Evolutionary conservation across 495 filamentous ascomycete genomes (phyloP).

Genomic region (Daldinia grandis): DNA sequence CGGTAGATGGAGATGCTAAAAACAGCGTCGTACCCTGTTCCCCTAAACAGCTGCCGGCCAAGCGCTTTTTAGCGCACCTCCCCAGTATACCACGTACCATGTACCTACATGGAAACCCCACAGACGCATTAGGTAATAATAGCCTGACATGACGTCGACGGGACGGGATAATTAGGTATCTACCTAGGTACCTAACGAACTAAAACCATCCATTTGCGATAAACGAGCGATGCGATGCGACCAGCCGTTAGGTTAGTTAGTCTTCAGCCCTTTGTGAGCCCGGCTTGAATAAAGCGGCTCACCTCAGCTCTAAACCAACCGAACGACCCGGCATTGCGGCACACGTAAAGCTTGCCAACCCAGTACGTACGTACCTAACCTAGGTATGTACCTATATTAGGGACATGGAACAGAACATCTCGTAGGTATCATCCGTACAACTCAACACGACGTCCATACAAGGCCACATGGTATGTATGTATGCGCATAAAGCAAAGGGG

Average conservation of each 20-base stretch:
- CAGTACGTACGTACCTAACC: too few species aligned
- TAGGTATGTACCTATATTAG: neutral
- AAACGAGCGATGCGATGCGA: neutral
- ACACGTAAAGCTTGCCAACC: neutral
- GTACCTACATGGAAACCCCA: neutral
- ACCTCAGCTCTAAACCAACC: constrained; percentile 16
- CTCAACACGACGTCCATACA: neutral
- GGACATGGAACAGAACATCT: neutral
- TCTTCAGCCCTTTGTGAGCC: neutral
- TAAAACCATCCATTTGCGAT: neutral
- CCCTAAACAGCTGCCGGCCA: neutral
- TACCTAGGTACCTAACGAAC: neutral
- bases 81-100: neutral
- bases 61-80: constrained; percentile 3
- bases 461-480: neutral
- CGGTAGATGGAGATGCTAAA: constrained; percentile 20
- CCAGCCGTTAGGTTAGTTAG: neutral
- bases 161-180: neutral
- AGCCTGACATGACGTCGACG: constrained; percentile 21
- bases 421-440: neutral
- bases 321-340: constrained; percentile 25
- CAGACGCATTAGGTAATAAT: constrained; percentile 11
- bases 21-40: constrained; percentile 21
- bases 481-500: neutral
- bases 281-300: constrained; percentile 4